Evolutionary conservation across 371 early-diverging fungal species (phyloP), one percentile per base, ranked within the genome.

Genomic region (Parasitella parasitica): DNA sequence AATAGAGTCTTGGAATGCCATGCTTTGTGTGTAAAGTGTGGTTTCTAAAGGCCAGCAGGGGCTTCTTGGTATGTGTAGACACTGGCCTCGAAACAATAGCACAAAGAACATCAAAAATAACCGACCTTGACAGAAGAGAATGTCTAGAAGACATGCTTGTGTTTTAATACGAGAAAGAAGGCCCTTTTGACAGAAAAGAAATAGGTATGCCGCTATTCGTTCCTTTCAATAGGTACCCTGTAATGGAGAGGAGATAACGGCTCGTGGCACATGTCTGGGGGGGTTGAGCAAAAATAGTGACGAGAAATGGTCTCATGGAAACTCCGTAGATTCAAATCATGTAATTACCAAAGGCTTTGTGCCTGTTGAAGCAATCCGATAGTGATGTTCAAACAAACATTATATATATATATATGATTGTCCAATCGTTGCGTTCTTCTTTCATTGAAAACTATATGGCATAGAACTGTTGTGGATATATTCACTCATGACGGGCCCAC

Each of bases 1-100:
- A 57, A 32, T 57, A 57, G 24, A 57, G 27, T 13, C 57, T 43
- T 57, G 41, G 34, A 13, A 43, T 32, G 9, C 34, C 57, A 20
- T 46, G 39, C n/a, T 55, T 46, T 13, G 46, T 12, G 20, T 24
- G 24, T 24, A 46, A 46, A 24, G 46, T 22, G 1, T 20, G 39
- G 41, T 38, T 55, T 38, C 8, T 39, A 39, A 28, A 30, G 20
- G 43, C 57, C 30, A 57, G 32, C 43, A 41, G 41, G 28, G 57
- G 20, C 32, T 41, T 28, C 43, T 43, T 41, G 46, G 46, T 41
- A 28, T 57, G 43, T 1, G 37, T 57, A 20, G 39, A 30, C 28
- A 63, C 57, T 38, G 63, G 57, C 38, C 63, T 46, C 20, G 63
- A 63, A 32, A 63, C 63, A 38, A 63, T 63, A 7, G 63, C 63